Evolutionary conservation across 805 yeast genomes (phyloP), one percentile per base, ranked within the genome.

Genomic region (Monosporozyma servazzii): DNA sequence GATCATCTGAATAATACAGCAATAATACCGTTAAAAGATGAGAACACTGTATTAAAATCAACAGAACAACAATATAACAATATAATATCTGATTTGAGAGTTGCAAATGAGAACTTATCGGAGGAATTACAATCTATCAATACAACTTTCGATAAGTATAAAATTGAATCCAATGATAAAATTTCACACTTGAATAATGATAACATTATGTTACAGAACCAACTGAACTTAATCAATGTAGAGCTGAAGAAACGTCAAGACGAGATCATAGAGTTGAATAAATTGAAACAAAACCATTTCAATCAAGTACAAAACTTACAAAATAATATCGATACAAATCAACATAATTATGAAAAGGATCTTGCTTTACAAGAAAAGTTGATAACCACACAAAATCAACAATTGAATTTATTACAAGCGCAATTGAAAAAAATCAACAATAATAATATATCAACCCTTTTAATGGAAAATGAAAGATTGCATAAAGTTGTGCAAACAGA

Each of bases 191-290:
- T 85, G 30, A 80, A 82, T 57, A 66, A 85, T 1, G 91, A 86
- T 58, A 80, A 78, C 60, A 76, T 78, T 52, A 71, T 79, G 50
- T 67, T 87, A 52, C 81, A 80, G 64, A 84, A 78, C 54, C 84
- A 84, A 56, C 71, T 86, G 40, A 7, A 13, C 15, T 13, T 33
- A 13, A 33, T 7, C 8, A 15, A 4, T 2, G n/a, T 3, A 15
- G 37, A 33, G 11, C 15, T 33, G n/a, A 11, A 13, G 1, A 13
- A 33, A 5, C n/a, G 17, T 33, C 5, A 33, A 33, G 17, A 4
- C 2, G 37, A 33, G 15, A 33, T 33, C 15, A 15, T 13, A 3
- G 17, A 33, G 4, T 33, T 33, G n/a, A 33, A 33, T 33, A 21
- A 20, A 11, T 13, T 18, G 9, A 41, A 41, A 41, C 21, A 18